phyloP scores from a whole-genome alignment of 129 eudicot species.

The Oenanthe sinensis region DNA sequence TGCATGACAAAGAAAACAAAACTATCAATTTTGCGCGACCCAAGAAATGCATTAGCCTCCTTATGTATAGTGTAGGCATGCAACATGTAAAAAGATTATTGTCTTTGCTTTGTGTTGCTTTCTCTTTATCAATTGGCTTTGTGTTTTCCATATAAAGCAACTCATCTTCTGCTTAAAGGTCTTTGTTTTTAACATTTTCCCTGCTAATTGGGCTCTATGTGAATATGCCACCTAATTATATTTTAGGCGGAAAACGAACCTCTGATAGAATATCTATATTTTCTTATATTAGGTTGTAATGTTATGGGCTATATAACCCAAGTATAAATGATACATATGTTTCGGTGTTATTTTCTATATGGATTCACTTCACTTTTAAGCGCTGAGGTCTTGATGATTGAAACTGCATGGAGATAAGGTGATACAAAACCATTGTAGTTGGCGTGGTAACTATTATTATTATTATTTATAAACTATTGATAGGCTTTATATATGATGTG shows the following conservation, averaged over 20 bases:
- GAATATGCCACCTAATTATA: slow-evolving; percentile 9
- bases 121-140: slow-evolving; percentile 44
- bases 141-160: slow-evolving; percentile 54
- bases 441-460: not conserved
- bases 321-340: not conserved
- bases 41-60: slow-evolving; percentile 21
- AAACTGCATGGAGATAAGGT: not conserved
- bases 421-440: not conserved
- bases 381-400: not conserved
- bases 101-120: slow-evolving; percentile 44
- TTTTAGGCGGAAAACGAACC: not conserved
- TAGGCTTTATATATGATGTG: not conserved
- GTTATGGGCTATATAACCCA: not conserved
- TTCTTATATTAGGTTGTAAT: not conserved
- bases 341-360: not conserved
- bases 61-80: slow-evolving; percentile 33
- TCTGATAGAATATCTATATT: not conserved
- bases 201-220: slow-evolving; percentile 24
- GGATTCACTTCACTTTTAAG: not conserved
- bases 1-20: slow-evolving; percentile 15
- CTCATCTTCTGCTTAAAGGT: slow-evolving; percentile 38
- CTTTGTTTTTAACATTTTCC: slow-evolving; percentile 36
- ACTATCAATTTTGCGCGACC: slow-evolving; percentile 11
- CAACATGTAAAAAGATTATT: slow-evolving; percentile 29
- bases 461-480: not conserved